Base-by-base conservation (phyloP, 2,329 filamentous ascomycete genomes). In the Bipolaris victoriae region DNA sequence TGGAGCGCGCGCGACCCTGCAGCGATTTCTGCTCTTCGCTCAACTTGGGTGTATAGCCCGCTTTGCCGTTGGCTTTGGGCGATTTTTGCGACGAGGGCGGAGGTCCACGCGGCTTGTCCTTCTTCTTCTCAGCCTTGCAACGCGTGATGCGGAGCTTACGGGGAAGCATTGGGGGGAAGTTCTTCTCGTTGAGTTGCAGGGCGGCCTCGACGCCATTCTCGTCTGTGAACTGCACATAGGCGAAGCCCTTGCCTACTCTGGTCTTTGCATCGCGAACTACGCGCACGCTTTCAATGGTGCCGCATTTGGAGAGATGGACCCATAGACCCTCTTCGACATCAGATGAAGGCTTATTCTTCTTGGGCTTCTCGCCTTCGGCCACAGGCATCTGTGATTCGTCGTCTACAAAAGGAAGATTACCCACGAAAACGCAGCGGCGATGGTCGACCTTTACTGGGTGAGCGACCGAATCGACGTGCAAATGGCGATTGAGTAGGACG, bases 401-500 rank as follows among this genome's bases (percentile, higher is more conserved):
- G 70, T 97, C 94, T 15, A 99, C 91, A 70, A 99, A 99, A 48
- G 92, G 92, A 1, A 99, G 84, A 72, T 99, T 99, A 45, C 95
- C 95, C 24, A 99, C 91, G 71, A 99, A 99, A 15, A 99, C 88
- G 76, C 95, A 99, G 52, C 93, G 90, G 57, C 90, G 88, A 76
- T 97, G 88, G 72, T 96, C 94, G 16, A 88, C 86, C 39, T 88
- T 86, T 13, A 90, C 84, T 0, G 95, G 95, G 77, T 97, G 92
- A 0, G 93, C 91, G 33, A 99, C 88, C 64, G 88, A 91, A 78
- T 99, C 95, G 22, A 94, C 94, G 40, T 94, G 88, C 54, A 99
- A 80, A 77, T 99, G 95, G 31, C 95, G 89, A 65, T 91, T 90
- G 15, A 99, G 85, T 2, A 98, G 84, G 15, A 91, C 81, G 1